Percentiles rank a stretch among this genome's conserved stretches.
Evolutionary conservation across 306 rosid genomes (phyloP).

Genomic region (Hippophae tibetana): DNA sequence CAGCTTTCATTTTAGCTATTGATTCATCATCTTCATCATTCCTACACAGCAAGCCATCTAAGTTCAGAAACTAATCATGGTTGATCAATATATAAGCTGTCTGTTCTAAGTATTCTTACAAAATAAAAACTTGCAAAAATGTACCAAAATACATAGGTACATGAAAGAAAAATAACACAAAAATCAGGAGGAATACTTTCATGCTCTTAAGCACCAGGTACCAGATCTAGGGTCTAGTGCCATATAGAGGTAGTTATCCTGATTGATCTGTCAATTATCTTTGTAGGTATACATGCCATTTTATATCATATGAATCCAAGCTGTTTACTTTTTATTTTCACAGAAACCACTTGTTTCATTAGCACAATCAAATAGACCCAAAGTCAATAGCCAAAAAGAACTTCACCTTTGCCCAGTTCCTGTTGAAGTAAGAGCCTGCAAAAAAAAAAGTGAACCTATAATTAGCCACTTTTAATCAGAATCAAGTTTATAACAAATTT

Average conservation of each 20-base stretch:
- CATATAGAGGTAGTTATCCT: no score
- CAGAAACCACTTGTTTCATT: no score
- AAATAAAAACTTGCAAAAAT: not conserved
- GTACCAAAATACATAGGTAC: no score
- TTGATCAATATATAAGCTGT: constrained; percentile 9
- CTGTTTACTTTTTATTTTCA: no score
- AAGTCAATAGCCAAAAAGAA: constrained; percentile 18
- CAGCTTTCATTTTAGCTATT: constrained; percentile 65
- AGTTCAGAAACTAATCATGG: constrained; percentile 26
- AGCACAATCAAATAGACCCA: not conserved
- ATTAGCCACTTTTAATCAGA: constrained; percentile 24
- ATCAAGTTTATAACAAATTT: constrained; percentile 10
- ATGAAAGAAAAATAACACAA: no score
- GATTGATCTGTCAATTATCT: no score
- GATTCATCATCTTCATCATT: constrained; percentile 64
- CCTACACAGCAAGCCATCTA: constrained; percentile 41
- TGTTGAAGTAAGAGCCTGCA: constrained; percentile 46
- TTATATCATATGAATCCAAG: no score
- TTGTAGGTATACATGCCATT: no score
- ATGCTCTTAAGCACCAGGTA: no score
- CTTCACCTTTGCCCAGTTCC: constrained; percentile 53
- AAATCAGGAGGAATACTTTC: no score
- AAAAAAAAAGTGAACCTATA: constrained; percentile 12
- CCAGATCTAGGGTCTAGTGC: no score
- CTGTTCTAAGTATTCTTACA: not conserved